phyloP scores from a whole-genome alignment of 345 rosid genomes.

The Populus alba region DNA sequence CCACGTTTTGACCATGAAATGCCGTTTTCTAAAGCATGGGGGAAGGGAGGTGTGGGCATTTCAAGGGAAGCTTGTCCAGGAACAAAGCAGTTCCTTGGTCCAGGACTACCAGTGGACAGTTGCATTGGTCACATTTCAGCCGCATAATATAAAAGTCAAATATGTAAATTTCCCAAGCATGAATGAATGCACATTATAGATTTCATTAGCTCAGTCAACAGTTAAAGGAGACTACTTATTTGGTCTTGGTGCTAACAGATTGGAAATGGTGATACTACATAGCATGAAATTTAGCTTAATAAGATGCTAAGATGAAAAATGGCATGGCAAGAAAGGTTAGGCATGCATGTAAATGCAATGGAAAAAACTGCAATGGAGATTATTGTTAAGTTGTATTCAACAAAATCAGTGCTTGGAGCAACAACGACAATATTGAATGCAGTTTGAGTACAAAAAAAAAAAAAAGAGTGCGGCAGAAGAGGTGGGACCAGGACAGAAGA shows the following conservation, averaged over 20 bases:
- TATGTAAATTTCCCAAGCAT: background rate
- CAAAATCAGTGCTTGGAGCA: too few species aligned
- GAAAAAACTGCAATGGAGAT: background rate
- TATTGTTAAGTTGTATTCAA: background rate
- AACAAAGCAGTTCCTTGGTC: background rate
- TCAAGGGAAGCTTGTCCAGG: background rate
- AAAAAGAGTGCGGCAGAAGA: background rate
- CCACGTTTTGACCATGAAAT: background rate
- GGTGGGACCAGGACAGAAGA: background rate
- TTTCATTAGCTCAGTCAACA: background rate
- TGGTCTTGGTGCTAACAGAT: background rate
- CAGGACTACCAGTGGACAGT: background rate
- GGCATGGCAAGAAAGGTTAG: background rate
- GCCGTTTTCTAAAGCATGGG: background rate
- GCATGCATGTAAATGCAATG: background rate
- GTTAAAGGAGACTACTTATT: background rate
- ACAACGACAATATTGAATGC: background rate
- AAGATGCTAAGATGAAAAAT: background rate
- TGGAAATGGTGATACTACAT: background rate
- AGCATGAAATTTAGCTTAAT: background rate
- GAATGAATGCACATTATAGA: background rate
- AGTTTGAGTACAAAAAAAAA: background rate
- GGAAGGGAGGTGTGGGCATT: background rate
- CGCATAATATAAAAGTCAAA: background rate
- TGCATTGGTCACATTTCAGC: background rate